phyloP scores from a whole-genome alignment of 2,329 filamentous ascomycete species.

The Alternaria tenuissima region DNA sequence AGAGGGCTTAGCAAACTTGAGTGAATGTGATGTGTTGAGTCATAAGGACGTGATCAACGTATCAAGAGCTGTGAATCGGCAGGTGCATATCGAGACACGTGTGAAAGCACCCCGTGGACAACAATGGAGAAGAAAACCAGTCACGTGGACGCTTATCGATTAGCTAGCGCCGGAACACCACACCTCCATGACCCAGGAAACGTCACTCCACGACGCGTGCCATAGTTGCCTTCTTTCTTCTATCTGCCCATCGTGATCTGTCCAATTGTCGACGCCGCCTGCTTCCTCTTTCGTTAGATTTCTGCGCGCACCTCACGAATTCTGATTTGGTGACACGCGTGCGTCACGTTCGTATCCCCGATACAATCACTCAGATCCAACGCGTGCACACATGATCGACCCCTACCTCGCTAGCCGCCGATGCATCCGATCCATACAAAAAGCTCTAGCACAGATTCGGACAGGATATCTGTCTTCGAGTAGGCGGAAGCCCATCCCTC shows the following conservation, averaged over 20 bases:
- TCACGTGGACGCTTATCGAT: conserved; percentile 12
- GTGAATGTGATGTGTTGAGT: not conserved
- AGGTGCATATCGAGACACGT: not conserved
- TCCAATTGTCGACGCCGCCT: not conserved
- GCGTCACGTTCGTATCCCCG: conserved; percentile 1
- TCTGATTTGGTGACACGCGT: not conserved
- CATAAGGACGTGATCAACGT: not conserved
- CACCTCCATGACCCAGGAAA: conserved; percentile 8
- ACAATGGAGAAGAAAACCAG: not conserved
- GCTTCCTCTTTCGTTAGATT: not conserved
- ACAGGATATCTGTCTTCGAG: not conserved
- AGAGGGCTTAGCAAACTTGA: not conserved
- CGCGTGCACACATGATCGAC: not conserved
- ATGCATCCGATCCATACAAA: not conserved
- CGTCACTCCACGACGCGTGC: conserved; percentile 12
- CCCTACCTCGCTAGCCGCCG: not conserved
- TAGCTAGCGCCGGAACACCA: conserved; percentile 14
- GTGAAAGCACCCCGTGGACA: not conserved
- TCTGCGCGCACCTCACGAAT: not conserved
- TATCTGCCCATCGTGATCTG: not conserved
- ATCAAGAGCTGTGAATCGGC: not conserved
- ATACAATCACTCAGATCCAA: not conserved
- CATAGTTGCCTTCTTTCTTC: conserved; percentile 10
- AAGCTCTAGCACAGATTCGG: not conserved
- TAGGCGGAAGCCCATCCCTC: not conserved